Evolutionary conservation across 352 stramenopile species (phyloP).

Genomic region (Blastocystis sp.): DNA sequence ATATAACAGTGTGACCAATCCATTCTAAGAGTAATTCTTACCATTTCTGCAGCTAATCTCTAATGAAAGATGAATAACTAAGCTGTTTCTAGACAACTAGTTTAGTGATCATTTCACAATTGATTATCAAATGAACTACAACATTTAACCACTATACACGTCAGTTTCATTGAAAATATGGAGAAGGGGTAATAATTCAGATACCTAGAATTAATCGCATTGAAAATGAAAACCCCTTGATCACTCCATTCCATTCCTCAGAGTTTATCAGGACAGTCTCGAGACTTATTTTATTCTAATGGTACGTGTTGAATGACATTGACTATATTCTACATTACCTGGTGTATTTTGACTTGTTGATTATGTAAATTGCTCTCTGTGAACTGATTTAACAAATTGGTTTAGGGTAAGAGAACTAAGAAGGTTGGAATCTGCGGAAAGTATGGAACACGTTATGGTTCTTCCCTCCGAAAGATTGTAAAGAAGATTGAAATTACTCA

Average conservation of each 20-base stretch:
- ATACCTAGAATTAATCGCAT: background rate
- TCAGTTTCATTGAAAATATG: background rate
- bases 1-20: background rate
- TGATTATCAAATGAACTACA: background rate
- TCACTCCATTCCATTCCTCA: background rate
- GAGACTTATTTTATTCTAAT: background rate
- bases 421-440: constrained; percentile 99
- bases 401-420: constrained; percentile 96
- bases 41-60: background rate
- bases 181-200: background rate
- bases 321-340: too few species aligned
- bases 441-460: constrained; percentile 99
- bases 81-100: background rate
- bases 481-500: constrained; percentile 99
- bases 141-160: background rate
- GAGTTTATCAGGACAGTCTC: background rate
- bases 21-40: background rate
- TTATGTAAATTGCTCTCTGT: too few species aligned
- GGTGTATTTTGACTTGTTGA: too few species aligned
- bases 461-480: constrained; percentile 98
- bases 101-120: background rate
- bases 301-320: background rate
- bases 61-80: constrained; percentile 6
- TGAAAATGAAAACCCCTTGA: background rate
- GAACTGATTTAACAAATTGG: background rate